Evolutionary conservation across 1,284 basidiomycete species (phyloP), one percentile per base, ranked within the genome.

Genomic region (Puccinia horiana): DNA sequence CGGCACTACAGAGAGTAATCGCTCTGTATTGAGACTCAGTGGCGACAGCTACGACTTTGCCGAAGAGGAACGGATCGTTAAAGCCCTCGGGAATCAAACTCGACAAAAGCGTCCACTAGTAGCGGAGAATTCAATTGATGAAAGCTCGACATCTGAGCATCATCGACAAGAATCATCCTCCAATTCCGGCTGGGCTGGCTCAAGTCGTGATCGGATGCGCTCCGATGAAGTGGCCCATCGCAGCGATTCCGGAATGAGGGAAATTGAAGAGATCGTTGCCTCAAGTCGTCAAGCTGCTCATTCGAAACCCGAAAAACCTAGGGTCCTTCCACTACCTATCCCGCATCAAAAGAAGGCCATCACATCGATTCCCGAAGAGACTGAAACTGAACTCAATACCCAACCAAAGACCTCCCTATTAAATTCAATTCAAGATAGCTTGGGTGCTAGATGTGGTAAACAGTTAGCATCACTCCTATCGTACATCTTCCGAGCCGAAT

Each of bases 11-110:
- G 78, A 80, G 56, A 72, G 67, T 63, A 72, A 52, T 81, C 79
- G 79, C 49, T 75, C 73, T 4, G 58, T 47, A 12, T 47, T 74
- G 26, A 47, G 79, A 47, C 29, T 61, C 47, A 70, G 72, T 49
- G 72, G 40, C n/a, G 79, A 81, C 18, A 81, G 79, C 58, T 81
- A 81, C 61, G 79, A 75, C 26, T 81, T 73, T 75, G 70, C 52
- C 18, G 70, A 81, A 26, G 79, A 81, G 42, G 79, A 81, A 54
- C n/a, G 47, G 29, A 81, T 81, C 29, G 79, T 81, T 16, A 74
- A 67, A 65, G 79, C 70, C 8, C 42, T 81, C 9, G 70, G 63
- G 37, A 37, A 44, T 16, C 35, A 81, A 65, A 63, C 23, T 47
- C 58, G 54, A 14, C 70, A 69, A 69, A 29, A 44, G 26, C 56